A percentile compares a stretch with the other conserved stretches of the same genome.
Evolutionary conservation across 441 rosid species (phyloP).

Genomic region (Eugenia klotzschiana): DNA sequence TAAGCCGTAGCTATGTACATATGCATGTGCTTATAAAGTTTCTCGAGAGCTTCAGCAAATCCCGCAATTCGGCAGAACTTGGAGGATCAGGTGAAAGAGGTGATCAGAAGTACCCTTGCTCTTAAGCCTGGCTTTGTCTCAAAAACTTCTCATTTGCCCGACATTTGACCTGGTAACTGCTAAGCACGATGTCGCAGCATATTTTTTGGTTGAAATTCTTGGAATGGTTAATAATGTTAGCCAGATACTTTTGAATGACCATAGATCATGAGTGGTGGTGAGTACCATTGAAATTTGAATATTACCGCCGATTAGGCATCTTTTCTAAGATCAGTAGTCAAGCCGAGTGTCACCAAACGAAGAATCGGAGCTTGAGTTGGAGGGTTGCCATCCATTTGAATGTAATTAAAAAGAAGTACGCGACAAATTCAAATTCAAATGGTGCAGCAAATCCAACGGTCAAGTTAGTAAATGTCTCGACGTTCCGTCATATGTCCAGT

Average conservation of each 20-base stretch:
- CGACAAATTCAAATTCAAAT: not conserved
- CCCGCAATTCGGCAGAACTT: not conserved
- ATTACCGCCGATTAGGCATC: not conserved
- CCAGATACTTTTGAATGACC: not conserved
- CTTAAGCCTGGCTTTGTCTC: not conserved
- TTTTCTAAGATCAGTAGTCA: not conserved
- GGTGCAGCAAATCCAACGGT: not conserved
- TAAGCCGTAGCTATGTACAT: not conserved
- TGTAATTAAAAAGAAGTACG: not conserved
- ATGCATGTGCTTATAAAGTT: not conserved
- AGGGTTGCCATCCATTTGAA: not conserved
- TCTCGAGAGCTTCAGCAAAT: not conserved
- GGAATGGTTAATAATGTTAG: not conserved
- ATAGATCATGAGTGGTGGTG: not conserved
- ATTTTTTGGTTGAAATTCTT: not conserved
- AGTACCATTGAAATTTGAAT: not conserved
- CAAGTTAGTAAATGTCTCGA: not conserved
- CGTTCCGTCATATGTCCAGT: no score
- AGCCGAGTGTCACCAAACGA: not conserved
- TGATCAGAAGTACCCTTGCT: not conserved
- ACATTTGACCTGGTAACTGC: not conserved
- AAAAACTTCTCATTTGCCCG: not conserved
- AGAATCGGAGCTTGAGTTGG: not conserved
- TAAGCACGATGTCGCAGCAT: not conserved
- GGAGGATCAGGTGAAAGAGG: not conserved